Evolutionary conservation across 768 basidiomycete species (phyloP), one percentile per base, ranked within the genome.

Genomic region (Phylloporus scabripes): DNA sequence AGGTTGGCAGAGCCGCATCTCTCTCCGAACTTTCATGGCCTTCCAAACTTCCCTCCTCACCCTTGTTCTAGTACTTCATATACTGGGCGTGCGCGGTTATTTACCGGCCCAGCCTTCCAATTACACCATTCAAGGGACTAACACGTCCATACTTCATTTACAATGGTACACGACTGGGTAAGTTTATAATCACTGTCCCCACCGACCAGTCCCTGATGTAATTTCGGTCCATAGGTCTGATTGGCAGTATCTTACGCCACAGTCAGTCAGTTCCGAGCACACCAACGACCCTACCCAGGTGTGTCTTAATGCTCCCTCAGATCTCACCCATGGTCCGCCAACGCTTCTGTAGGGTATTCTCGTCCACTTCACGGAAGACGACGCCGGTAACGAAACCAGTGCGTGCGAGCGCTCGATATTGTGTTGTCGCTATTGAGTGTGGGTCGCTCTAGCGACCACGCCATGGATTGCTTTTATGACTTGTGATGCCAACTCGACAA

Each of bases 401-500:
- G 68, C 56, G 80, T 71, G 38, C n/a, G 73, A 74, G 49, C 64
- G n/a, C 31, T 73, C 61, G 11, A 43, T n/a, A n/a, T 42, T 34
- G 14, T 37, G 42, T 48, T 45, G 15, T 29, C 28, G 28, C 28
- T 29, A 29, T 24, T 50, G 1, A 31, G 34, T 37, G 45, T 57
- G 21, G 43, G 46, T 46, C 60, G 57, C 50, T 23, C 56, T 62
- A 78, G 85, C 87, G 3, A 73, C 70, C 5, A 89, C 92, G 0
- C 91, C 93, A 4, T 96, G 92, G 92, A 87, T 96, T 58, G 93
- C 93, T 11, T 75, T 93, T 54, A 78, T 96, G 42, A 78, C 82
- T 3, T 95, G 92, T 65, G 92, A 94, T 60, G 60, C 63, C 48
- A 92, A 93, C 64, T 75, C 83, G 15, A 88, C 88, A 14, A 70